Evolutionary conservation across 2,329 filamentous ascomycete species (phyloP), one percentile per base, ranked within the genome.

Genomic region (Bipolaris victoriae): DNA sequence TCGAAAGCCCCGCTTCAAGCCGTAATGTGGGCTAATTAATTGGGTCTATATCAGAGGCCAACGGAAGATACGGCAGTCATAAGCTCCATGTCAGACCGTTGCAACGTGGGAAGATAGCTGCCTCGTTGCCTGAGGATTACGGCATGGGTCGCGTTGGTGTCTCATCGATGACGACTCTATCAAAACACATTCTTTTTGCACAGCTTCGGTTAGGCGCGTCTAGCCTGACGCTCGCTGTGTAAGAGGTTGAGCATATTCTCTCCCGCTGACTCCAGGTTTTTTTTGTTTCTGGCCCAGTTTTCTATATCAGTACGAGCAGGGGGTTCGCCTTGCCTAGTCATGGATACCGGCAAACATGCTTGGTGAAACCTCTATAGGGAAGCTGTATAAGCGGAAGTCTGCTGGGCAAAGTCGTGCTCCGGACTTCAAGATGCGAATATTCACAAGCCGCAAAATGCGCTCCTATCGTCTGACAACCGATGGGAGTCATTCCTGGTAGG

Each of bases 1-100:
- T 70, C 58, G 64, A 62, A 71, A 52, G 61, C 63, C 66, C 69
- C 70, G 65, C 69, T 73, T 70, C 54, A 11, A 63, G 68, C 51
- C 40, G 22, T 20, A 75, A 71, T 72, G 65, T 54, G 46, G 60
- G 66, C 57, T 72, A 76, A 76, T 73, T 76, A 73, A 59, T 63
- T 60, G 49, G 50, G 31, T 43, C 56, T 43, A 57, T 22, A 53
- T 39, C 51, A 41, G 31, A 66, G 58, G 60, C 66, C 63, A 61
- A 50, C 58, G 58, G 61, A 61, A 55, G 57, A 63, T 68, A 50
- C 56, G 54, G 47, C 52, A 51, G 49, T 45, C 24, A 46, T 33
- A 48, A 33, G 22, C 43, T 48, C 24, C 31, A 31, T 20, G 26
- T 40, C 22, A 22, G 33, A 13, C 37, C n/a, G 26, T 18, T 11